Evolutionary conservation across 768 basidiomycete species (phyloP), one percentile per base, ranked within the genome.

Genomic region (Agaricus bisporus): DNA sequence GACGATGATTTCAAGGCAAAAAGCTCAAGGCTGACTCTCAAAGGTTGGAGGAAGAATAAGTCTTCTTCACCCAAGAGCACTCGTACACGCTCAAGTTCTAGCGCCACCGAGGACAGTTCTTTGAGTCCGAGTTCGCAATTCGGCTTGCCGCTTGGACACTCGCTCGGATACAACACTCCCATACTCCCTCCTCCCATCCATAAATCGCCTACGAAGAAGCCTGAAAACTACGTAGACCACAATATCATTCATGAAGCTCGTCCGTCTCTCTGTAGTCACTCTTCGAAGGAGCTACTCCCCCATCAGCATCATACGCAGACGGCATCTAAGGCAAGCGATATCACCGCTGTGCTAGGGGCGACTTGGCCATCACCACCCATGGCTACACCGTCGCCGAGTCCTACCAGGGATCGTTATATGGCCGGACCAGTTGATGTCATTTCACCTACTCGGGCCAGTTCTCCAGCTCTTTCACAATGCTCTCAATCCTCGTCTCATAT

Each of bases 61-160:
- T 44, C 61, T 22, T 42, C 56, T 25, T 60, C 59, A 9, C 55
- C 61, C 32, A 29, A 61, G 35, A 59, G 58, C 51, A 51, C 59
- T 20, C 60, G 58, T 20, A 60, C 66, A 1, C 66, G 62, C 38
- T 62, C 67, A 9, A 70, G 66, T 26, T 60, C 65, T 5, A 67
- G 59, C 37, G 46, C 56, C 48, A 55, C 60, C 0, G 73, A 74
- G 10, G 75, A 78, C 50, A 66, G 68, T 7, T 77, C 78, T 61
- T 68, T 72, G 60, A 64, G 61, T 6, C 75, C 75, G 7, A 78
- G 75, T 35, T 67, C 69, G 22, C 77, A 79, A 49, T 63, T 79
- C n/a, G 68, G 69, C 9, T 77, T 73, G 11, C 73, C 76, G 2
- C 66, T 71, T 0, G 75, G 76, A 4, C 69, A 71, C 51, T 60